These are phyloP conservation scores for Poa annua DNA, from an alignment of 176 grass and related monocot species.

Conservation along the genomic window DNA sequence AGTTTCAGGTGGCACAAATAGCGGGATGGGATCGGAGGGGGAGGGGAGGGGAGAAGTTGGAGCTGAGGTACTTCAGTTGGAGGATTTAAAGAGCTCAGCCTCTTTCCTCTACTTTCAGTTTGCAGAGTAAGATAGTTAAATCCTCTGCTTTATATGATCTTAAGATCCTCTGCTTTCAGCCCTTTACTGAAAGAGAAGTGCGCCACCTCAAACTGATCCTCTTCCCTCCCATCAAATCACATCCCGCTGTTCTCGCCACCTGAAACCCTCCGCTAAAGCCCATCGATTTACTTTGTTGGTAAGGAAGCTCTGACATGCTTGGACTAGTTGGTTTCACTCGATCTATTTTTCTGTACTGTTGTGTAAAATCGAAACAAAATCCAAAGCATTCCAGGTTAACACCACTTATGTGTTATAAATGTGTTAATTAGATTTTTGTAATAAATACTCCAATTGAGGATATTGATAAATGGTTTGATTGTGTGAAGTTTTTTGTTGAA, in stretches of 20 bases:
- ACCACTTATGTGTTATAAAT: background rate
- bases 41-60: background rate
- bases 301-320: background rate
- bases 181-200: background rate
- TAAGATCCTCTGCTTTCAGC: no score
- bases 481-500: background rate
- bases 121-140: no score
- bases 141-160: no score
- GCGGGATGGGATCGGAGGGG: background rate
- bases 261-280: background rate
- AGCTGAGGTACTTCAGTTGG: background rate
- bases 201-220: background rate
- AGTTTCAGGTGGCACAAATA: background rate
- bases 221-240: background rate
- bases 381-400: background rate
- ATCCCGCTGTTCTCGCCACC: background rate
- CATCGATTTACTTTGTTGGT: background rate
- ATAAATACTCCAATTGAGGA: background rate
- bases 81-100: no score
- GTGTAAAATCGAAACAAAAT: background rate
- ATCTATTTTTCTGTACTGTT: background rate
- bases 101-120: no score
- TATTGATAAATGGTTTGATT: background rate
- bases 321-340: background rate
- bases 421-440: background rate